phyloP scores from a whole-genome alignment of 257 asterid genomes.

The Echites panduratus region DNA sequence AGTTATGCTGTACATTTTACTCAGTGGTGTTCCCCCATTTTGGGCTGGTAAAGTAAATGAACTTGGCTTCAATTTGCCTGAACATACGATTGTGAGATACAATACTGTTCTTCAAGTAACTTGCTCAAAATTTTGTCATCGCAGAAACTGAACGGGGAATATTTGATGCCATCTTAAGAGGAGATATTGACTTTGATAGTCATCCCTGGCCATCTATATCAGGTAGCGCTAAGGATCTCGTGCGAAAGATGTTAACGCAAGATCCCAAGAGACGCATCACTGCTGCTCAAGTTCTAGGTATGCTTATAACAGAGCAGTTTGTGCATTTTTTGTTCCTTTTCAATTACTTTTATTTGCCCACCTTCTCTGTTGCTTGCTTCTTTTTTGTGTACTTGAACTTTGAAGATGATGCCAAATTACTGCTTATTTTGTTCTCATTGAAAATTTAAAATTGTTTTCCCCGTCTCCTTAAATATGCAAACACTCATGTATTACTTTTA shows the following conservation, averaged over 20 bases:
- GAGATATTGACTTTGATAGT: slow-evolving; percentile 56
- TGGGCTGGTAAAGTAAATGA: slow-evolving; percentile 58
- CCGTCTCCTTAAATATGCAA: background rate
- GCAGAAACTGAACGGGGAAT: slow-evolving; percentile 71
- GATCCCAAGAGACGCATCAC: slow-evolving; percentile 65
- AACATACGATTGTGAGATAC: background rate
- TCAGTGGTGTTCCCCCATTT: slow-evolving; percentile 83
- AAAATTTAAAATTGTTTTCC: background rate
- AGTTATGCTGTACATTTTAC: slow-evolving; percentile 74
- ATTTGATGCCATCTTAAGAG: slow-evolving; percentile 58
- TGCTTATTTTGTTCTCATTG: background rate
- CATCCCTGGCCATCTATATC: slow-evolving; percentile 77
- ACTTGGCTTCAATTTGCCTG: background rate
- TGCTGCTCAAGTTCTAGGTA: slow-evolving; percentile 84
- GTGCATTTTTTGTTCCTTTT: background rate
- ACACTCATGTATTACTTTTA: background rate
- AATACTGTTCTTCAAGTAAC: background rate
- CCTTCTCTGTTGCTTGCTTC: background rate
- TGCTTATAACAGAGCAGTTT: background rate
- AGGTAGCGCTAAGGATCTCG: slow-evolving; percentile 70
- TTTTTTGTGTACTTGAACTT: background rate
- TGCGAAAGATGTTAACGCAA: slow-evolving; percentile 54
- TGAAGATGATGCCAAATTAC: background rate
- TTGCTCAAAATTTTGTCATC: background rate
- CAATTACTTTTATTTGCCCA: background rate